phyloP scores from a whole-genome alignment of 148 eudicot genomes.

The Arbutus unedo region DNA sequence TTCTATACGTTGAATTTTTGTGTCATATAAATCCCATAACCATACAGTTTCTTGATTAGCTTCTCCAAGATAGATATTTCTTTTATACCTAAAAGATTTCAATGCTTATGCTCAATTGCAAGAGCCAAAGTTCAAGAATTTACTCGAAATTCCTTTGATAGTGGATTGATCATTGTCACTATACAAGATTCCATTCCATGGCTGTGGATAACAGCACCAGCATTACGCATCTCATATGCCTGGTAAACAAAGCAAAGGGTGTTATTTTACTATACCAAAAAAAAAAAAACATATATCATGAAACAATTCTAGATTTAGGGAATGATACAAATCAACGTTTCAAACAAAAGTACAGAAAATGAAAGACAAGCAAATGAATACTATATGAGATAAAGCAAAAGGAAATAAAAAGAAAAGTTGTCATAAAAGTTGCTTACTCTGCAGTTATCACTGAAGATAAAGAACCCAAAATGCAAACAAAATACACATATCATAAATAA shows the following conservation, averaged over 20 bases:
- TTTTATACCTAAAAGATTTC: too few relatives aligned
- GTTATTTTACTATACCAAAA: neutral
- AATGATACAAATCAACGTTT: neutral
- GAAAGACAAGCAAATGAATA: neutral
- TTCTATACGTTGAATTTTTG: neutral
- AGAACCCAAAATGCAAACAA: neutral
- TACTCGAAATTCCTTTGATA: slow-evolving; percentile 85
- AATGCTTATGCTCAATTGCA: neutral
- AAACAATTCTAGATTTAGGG: neutral
- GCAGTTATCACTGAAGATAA: neutral
- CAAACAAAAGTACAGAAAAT: neutral
- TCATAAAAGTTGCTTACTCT: neutral
- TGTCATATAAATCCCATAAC: neutral
- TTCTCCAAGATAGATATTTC: neutral
- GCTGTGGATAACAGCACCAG: slow-evolving; percentile 96
- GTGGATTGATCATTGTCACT: slow-evolving; percentile 86
- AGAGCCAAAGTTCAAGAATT: slow-evolving; percentile 19
- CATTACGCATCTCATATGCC: slow-evolving; percentile 91
- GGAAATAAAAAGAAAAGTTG: too few relatives aligned
- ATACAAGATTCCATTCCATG: slow-evolving; percentile 98
- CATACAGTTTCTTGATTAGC: neutral
- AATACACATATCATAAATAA: neutral
- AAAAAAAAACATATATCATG: neutral
- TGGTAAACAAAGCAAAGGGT: slow-evolving; percentile 26
- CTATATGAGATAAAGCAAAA: neutral